Evolutionary conservation across 1,284 basidiomycete genomes (phyloP), one percentile per base, ranked within the genome.

Genomic region (Exsudoporus floridanus): DNA sequence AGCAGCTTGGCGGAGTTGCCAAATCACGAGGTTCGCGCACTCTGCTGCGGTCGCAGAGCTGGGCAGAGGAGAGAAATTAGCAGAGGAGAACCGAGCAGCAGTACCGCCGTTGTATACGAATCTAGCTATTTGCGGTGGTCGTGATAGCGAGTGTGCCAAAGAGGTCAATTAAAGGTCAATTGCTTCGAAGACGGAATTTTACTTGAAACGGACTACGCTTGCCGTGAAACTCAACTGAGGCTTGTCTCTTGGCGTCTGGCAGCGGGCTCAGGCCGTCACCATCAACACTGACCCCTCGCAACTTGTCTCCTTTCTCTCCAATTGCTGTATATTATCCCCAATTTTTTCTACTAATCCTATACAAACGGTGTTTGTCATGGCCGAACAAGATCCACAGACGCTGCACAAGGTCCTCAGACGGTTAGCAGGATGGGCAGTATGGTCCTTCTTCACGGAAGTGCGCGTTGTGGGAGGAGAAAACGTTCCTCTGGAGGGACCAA

Each of bases 371-470:
- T 36, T 18, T 13, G 21, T 19, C 23, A 53, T 58, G 61, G 38
- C 57, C 31, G 74, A 74, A 66, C 60, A 73, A 12, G 66, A 77
- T 45, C 55, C 71, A 40, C 74, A 75, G 54, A 50, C 78, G 44
- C 71, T 82, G 4, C 89, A 91, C 71, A 74, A 74, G 46, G 68
- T 84, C 44, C 72, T 96, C 54, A 84, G 90, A 51, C 73, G 74
- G 28, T 72, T 94, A 48, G 88, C 93, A 16, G 73, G 79, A 40
- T 83, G 83, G 73, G 88, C 91, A 5, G 80, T 92, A 28, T 78
- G 82, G 67, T 86, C 90, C 10, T 96, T 96, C 79, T 96, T 94
- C 77, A 84, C 83, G 2, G 85, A 93, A 67, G 82, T 94, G 46
- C 85, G 83, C 62, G 84, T 95, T 46, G 81, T 94, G 60, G 91